phyloP scores from a whole-genome alignment of 163 green algal genomes.

The Scenedesmus sp. region DNA sequence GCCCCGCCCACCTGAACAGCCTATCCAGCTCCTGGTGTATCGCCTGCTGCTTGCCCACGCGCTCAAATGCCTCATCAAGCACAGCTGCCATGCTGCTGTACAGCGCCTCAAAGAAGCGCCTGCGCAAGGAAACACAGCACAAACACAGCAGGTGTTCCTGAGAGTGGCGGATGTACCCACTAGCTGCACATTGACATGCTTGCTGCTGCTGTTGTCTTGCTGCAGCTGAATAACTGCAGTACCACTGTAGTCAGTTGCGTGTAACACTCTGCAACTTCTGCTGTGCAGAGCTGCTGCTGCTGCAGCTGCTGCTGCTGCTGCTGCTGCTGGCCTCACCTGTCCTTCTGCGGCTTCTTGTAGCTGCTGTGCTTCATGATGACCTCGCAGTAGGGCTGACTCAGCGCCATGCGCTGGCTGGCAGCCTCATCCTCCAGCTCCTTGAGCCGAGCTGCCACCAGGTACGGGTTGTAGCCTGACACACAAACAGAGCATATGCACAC shows the following conservation, averaged over 20 bases:
- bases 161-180: background rate
- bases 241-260: background rate
- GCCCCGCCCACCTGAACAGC: conserved; percentile 27
- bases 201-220: too few species aligned
- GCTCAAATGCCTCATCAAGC: conserved; percentile 47
- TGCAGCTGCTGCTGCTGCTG: background rate
- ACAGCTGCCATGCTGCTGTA: conserved; percentile 21
- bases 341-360: conserved; percentile 45
- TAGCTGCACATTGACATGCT: background rate
- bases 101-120: conserved; percentile 51
- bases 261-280: background rate
- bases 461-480: conserved; percentile 20
- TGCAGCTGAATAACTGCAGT: background rate
- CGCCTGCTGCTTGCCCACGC: conserved; percentile 6
- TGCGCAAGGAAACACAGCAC: background rate
- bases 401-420: background rate
- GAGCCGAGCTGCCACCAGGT: conserved; percentile 23
- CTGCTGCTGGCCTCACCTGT: conserved; percentile 28
- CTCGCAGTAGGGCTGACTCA: conserved; percentile 49
- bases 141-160: background rate
- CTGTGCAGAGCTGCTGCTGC: background rate
- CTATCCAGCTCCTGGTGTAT: conserved; percentile 42
- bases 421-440: conserved; percentile 46
- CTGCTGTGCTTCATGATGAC: conserved; percentile 41
- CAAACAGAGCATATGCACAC: background rate